phyloP scores from a whole-genome alignment of 306 rosid species.

The Quercus wislizeni region DNA sequence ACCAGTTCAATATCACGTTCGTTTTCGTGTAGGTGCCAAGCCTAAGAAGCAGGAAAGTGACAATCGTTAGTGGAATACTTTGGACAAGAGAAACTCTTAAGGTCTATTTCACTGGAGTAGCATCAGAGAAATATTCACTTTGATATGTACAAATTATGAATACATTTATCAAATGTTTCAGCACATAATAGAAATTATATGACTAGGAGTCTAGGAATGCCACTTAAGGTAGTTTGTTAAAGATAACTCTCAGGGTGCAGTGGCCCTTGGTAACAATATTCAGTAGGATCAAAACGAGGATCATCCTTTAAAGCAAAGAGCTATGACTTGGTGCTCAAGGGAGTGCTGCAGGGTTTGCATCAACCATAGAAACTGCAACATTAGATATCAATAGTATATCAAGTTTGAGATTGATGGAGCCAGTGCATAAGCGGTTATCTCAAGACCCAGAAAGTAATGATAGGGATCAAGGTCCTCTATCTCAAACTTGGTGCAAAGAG shows the following conservation, averaged over 20 bases:
- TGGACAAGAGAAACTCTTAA: neutral
- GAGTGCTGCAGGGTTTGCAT: no score
- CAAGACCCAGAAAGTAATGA: no score
- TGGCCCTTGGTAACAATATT: neutral
- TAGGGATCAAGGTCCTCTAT: no score
- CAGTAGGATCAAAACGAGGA: neutral
- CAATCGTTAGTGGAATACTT: neutral
- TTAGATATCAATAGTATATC: no score
- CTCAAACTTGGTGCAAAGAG: no score
- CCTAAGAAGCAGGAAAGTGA: conserved; percentile 28
- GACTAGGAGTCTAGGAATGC: no score
- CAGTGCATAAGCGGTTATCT: no score
- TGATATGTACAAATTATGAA: neutral
- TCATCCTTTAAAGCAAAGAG: neutral
- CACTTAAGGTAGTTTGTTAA: neutral
- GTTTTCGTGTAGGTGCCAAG: conserved; percentile 63
- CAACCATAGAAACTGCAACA: no score
- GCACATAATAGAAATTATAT: neutral
- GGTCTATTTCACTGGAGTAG: neutral
- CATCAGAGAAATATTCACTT: neutral
- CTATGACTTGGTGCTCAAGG: neutral
- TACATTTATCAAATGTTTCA: neutral
- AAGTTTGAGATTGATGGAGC: no score
- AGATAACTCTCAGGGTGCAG: neutral
- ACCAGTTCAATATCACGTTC: conserved; percentile 35